These are phyloP conservation scores for Annulohypoxylon moriforme DNA, from an alignment of 495 filamentous ascomycete genomes.

Conservation along the genomic window DNA sequence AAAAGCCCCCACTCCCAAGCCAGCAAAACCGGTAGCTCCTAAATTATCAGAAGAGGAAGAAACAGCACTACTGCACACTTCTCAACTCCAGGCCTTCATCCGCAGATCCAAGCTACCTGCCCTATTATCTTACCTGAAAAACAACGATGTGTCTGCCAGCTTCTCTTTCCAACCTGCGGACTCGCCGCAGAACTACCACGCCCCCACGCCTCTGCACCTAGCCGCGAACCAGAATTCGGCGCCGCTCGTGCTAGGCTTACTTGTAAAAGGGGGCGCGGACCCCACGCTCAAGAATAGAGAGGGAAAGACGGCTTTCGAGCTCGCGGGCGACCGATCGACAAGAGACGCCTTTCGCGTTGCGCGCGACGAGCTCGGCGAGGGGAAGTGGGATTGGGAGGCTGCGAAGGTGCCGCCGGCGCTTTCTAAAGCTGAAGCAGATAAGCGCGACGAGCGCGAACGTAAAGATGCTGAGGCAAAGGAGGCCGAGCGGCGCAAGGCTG, in stretches of 20 bases:
- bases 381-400: slow-evolving; percentile 79
- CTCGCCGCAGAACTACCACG: slow-evolving; percentile 78
- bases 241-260: slow-evolving; percentile 77
- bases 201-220: slow-evolving; percentile 87
- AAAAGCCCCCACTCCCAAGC: slow-evolving; percentile 59
- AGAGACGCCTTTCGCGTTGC: slow-evolving; percentile 93
- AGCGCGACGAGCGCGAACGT: slow-evolving; percentile 70
- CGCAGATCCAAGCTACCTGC: slow-evolving; percentile 90
- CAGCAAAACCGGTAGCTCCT: slow-evolving; percentile 56
- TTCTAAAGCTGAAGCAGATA: slow-evolving; percentile 73
- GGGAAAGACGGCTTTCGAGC: slow-evolving; percentile 83
- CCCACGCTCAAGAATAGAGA: slow-evolving; percentile 75
- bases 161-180: slow-evolving; percentile 81
- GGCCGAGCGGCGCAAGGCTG: slow-evolving; percentile 71
- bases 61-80: slow-evolving; percentile 79
- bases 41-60: slow-evolving; percentile 86
- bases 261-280: slow-evolving; percentile 79
- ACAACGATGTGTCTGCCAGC: slow-evolving; percentile 72
- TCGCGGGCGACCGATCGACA: slow-evolving; percentile 86
- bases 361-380: slow-evolving; percentile 81
- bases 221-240: slow-evolving; percentile 81
- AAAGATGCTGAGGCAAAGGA: slow-evolving; percentile 65
- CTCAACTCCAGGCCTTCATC: slow-evolving; percentile 86
- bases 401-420: slow-evolving; percentile 78
- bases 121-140: slow-evolving; percentile 82